These are phyloP conservation scores for Cladosporium austrohemisphaericum DNA, from an alignment of 2,329 filamentous ascomycete species.

Conservation along the genomic window DNA sequence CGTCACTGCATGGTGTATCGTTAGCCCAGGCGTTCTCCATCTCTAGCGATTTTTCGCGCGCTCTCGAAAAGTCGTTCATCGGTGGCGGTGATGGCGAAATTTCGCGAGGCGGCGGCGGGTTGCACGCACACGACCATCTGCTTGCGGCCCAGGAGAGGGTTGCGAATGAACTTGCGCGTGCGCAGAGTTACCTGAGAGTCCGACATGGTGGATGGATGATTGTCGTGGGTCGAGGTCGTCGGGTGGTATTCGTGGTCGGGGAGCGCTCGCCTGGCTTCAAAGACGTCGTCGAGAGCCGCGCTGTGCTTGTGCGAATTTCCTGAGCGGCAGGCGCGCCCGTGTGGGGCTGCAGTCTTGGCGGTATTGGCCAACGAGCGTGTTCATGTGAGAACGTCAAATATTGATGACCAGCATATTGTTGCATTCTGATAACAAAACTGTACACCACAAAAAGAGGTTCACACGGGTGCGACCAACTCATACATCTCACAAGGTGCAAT, in stretches of 20 bases:
- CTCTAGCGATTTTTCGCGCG: constrained; percentile 10
- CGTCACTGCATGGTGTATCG: constrained; percentile 64
- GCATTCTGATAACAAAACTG: no score
- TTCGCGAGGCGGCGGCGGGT: background rate
- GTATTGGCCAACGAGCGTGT: no score
- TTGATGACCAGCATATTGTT: no score
- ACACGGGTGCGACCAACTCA: no score
- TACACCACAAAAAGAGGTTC: no score
- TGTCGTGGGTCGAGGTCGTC: constrained; percentile 16
- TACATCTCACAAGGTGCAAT: no score
- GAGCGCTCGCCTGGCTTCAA: background rate
- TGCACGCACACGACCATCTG: constrained; percentile 89
- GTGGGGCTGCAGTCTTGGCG: background rate
- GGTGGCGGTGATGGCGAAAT: constrained; percentile 3
- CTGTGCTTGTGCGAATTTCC: background rate
- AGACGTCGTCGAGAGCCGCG: background rate
- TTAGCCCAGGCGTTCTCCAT: constrained; percentile 13
- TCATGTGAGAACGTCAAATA: no score
- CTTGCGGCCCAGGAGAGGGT: constrained; percentile 97
- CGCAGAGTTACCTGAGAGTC: constrained; percentile 62
- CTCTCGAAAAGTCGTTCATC: constrained; percentile 5
- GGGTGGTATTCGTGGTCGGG: constrained; percentile 4
- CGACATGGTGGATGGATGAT: constrained; percentile 68
- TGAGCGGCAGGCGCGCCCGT: no score
- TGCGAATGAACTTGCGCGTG: constrained; percentile 99